These are phyloP conservation scores for Cyberlindnera mycetangii DNA, from an alignment of 805 yeast genomes.

Conservation along the genomic window DNA sequence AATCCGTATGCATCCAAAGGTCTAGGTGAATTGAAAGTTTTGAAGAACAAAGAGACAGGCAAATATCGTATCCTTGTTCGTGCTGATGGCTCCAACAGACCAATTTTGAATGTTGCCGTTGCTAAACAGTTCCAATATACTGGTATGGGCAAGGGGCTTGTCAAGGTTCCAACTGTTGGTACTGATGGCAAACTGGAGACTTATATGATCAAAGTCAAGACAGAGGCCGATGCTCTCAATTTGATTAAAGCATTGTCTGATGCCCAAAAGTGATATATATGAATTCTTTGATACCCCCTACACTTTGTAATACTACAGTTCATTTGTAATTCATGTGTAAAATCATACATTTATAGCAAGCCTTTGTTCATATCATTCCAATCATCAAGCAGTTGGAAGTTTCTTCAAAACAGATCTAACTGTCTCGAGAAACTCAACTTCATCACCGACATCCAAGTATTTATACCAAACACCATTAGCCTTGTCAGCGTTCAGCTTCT, in stretches of 20 bases:
- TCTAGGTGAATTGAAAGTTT: conserved; percentile 75
- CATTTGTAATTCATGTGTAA: neutral
- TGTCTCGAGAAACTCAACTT: conserved; percentile 43
- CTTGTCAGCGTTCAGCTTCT: conserved; percentile 22
- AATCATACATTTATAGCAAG: conserved; percentile 1
- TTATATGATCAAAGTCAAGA: conserved; percentile 73
- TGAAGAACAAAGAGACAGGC: conserved; percentile 53
- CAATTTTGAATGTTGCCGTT: conserved; percentile 66
- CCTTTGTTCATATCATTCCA: neutral
- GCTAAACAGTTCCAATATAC: conserved; percentile 57
- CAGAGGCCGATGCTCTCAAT: conserved; percentile 61
- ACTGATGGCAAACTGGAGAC: conserved; percentile 58
- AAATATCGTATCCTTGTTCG: conserved; percentile 75
- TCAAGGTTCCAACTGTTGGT: conserved; percentile 62
- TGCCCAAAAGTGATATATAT: conserved; percentile 11
- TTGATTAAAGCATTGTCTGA: conserved; percentile 35
- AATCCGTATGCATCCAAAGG: conserved; percentile 58
- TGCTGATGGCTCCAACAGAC: conserved; percentile 85
- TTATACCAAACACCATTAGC: conserved; percentile 19
- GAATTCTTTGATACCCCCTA: neutral
- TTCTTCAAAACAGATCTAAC: conserved; percentile 39
- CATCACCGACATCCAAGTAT: conserved; percentile 48
- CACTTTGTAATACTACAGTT: neutral
- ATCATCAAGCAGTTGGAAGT: neutral
- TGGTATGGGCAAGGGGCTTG: conserved; percentile 60